Conservation (phyloP, 139 green algal genomes). For the Chlorella sp. region DNA sequence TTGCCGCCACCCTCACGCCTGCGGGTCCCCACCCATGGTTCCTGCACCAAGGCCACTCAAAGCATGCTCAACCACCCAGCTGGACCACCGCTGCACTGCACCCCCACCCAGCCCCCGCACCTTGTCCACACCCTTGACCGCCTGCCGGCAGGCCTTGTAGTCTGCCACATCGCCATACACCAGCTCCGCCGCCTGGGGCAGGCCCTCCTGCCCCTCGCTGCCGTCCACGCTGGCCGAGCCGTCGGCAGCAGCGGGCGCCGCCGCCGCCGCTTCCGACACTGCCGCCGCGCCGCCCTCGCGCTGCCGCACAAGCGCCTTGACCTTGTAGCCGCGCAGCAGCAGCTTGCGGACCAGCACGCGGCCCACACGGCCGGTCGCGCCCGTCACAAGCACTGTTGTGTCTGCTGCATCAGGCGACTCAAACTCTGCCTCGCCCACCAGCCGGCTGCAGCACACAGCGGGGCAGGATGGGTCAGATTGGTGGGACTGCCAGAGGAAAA, state of each 20-base stretch:
- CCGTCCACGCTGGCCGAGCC: background rate
- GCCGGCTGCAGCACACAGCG: background rate
- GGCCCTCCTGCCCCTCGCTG: slow-evolving; percentile 22
- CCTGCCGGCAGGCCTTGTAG: slow-evolving; percentile 70
- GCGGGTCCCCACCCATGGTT: too few relatives aligned
- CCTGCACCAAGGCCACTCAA: too few relatives aligned
- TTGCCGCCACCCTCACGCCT: too few relatives aligned
- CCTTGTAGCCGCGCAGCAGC: slow-evolving; percentile 95
- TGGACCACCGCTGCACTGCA: too few relatives aligned
- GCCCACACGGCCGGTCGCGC: slow-evolving; percentile 93
- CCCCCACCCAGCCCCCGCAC: slow-evolving; percentile 56
- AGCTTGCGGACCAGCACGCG: slow-evolving; percentile 95
- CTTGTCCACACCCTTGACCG: slow-evolving; percentile 91
- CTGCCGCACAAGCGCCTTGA: slow-evolving; percentile 80
- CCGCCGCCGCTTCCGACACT: too few relatives aligned
- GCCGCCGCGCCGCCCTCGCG: background rate
- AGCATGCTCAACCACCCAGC: background rate
- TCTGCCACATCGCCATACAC: slow-evolving; percentile 91
- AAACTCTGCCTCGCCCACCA: slow-evolving; percentile 60
- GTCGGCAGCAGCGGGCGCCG: background rate
- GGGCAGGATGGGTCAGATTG: too few relatives aligned
- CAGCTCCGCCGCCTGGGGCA: slow-evolving; percentile 86
- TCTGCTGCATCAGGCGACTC: slow-evolving; percentile 71
- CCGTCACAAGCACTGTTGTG: slow-evolving; percentile 96
- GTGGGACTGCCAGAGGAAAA: too few relatives aligned